Evolutionary conservation across 2,329 filamentous ascomycete genomes (phyloP).

Genomic region (Zymoseptoria tritici): DNA sequence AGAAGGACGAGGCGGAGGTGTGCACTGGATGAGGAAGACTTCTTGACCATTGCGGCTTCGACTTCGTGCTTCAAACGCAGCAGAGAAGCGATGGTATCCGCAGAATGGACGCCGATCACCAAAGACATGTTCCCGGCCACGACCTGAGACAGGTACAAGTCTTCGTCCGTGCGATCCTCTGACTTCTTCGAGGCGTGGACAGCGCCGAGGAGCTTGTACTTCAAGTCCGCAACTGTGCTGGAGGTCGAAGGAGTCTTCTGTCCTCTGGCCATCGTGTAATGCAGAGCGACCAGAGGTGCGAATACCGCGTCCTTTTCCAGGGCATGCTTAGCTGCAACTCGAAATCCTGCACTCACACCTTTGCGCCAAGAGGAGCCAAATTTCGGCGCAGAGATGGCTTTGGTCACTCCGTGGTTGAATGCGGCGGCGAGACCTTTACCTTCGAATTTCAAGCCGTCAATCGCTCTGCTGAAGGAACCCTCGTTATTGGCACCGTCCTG

Average conservation of each 20-base stretch:
- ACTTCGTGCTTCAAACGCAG: conserved; percentile 53
- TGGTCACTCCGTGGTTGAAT: conserved; percentile 33
- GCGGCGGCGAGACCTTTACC: conserved; percentile 34
- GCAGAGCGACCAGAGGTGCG: conserved; percentile 31
- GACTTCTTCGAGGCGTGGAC: conserved; percentile 29
- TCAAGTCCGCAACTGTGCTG: conserved; percentile 45
- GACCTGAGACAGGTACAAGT: conserved; percentile 35
- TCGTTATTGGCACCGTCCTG: conserved; percentile 45
- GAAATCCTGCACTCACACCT: conserved; percentile 33
- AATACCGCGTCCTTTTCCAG: conserved; percentile 33
- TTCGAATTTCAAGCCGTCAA: conserved; percentile 39
- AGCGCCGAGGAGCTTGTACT: conserved; percentile 49
- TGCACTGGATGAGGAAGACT: conserved; percentile 1
- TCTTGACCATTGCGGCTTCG: conserved; percentile 34
- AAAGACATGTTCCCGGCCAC: conserved; percentile 49
- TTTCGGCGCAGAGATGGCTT: conserved; percentile 33
- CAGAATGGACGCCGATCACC: conserved; percentile 53
- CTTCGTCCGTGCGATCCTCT: conserved; percentile 41
- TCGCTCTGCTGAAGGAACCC: conserved; percentile 48
- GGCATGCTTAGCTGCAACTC: conserved; percentile 29
- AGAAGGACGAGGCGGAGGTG: conserved; percentile 50
- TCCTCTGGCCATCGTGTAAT: conserved; percentile 49
- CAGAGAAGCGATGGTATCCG: conserved; percentile 54
- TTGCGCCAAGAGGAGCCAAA: conserved; percentile 23
- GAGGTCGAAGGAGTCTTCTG: conserved; percentile 46